These are phyloP conservation scores for Kingdonia uniflora DNA, from an alignment of 164 flowering plant genomes.

Conservation along the genomic window DNA sequence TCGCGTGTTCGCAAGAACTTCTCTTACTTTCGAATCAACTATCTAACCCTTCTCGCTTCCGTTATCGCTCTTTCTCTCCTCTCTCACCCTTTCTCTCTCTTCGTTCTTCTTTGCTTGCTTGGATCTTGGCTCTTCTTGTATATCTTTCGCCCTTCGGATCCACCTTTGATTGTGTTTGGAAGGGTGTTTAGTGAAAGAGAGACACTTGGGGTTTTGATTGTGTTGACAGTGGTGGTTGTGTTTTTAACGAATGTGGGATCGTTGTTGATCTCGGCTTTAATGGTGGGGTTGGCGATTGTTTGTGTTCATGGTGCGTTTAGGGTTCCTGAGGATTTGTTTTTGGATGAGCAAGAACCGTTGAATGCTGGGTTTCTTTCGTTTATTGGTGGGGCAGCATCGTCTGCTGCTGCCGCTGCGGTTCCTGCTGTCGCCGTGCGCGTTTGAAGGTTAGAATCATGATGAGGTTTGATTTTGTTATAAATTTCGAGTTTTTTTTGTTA, in stretches of 20 bases:
- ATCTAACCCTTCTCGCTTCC: constrained; percentile 34
- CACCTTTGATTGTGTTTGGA: constrained; percentile 51
- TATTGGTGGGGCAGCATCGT: constrained; percentile 47
- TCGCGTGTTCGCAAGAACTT: constrained; percentile 66
- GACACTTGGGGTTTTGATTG: constrained; percentile 36
- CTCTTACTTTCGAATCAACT: constrained; percentile 70
- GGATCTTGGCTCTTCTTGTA: constrained; percentile 67
- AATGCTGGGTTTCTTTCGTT: constrained; percentile 62
- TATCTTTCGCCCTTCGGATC: constrained; percentile 69
- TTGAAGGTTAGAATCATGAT: too few relatives aligned
- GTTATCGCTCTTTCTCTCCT: constrained; percentile 56
- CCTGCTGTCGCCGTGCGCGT: too few relatives aligned
- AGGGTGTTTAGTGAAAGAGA: constrained; percentile 57
- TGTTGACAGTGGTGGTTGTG: constrained; percentile 39
- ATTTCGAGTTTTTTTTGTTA: too few relatives aligned
- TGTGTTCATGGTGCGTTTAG: constrained; percentile 63
- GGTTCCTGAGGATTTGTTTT: constrained; percentile 72
- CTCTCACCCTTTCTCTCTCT: constrained; percentile 56
- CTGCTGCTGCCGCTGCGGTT: constrained; percentile 32
- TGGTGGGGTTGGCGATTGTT: constrained; percentile 47
- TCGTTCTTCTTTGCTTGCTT: constrained; percentile 47
- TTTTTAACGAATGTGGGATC: constrained; percentile 79
- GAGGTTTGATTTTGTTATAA: too few relatives aligned
- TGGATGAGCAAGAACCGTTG: constrained; percentile 55
- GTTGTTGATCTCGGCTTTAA: constrained; percentile 42